phyloP scores from a whole-genome alignment of 164 flowering plant species.

The Annona squamosa region DNA sequence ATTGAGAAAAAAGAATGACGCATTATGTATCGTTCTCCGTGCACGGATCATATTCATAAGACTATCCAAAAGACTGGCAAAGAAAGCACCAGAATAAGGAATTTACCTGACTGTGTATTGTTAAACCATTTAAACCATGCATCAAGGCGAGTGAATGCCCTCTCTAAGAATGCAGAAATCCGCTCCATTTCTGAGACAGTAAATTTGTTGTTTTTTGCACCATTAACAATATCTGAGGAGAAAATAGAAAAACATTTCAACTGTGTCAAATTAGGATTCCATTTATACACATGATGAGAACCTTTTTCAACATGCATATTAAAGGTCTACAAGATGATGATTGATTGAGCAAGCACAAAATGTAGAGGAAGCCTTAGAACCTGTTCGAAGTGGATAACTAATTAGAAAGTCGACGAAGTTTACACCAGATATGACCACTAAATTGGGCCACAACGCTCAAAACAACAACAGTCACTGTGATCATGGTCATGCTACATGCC shows the following conservation, averaged over 20 bases:
- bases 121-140: conserved; percentile 99
- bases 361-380: background rate
- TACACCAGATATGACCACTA: background rate
- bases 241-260: background rate
- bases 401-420: background rate
- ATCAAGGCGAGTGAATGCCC: conserved; percentile 76
- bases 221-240: conserved; percentile 55
- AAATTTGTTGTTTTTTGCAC: conserved; percentile 47
- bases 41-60: too few relatives aligned
- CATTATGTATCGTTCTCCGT: too few relatives aligned
- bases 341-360: too few relatives aligned
- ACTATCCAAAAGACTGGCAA: background rate
- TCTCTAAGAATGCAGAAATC: conserved; percentile 65
- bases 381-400: background rate
- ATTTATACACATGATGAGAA: background rate
- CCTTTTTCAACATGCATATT: background rate
- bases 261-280: conserved; percentile 2
- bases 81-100: background rate
- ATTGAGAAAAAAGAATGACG: too few relatives aligned
- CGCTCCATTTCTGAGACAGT: conserved; percentile 42
- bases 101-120: conserved; percentile 78
- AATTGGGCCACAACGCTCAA: background rate
- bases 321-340: background rate
- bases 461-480: too few relatives aligned
- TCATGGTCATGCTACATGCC: background rate